Conservation (phyloP, 768 basidiomycete genomes). For the Atractiella rhizophila region DNA sequence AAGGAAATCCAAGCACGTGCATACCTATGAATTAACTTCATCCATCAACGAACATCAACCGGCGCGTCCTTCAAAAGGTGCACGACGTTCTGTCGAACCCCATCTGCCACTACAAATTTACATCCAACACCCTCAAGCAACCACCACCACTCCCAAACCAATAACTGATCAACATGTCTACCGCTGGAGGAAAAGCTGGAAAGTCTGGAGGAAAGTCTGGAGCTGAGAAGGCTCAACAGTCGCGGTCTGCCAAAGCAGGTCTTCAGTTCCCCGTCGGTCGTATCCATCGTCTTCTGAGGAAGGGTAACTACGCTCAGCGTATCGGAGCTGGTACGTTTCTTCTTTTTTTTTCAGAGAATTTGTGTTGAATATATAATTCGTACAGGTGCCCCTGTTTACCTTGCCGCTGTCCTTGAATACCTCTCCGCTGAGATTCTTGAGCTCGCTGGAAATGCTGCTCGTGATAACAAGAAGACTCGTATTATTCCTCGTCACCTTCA, state of each 20-base stretch:
- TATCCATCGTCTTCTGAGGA: slow-evolving; percentile 50
- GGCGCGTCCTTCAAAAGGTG: too few relatives aligned
- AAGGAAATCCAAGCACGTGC: too few relatives aligned
- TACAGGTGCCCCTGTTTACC: slow-evolving; percentile 30
- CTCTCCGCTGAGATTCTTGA: slow-evolving; percentile 71
- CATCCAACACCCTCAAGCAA: too few relatives aligned
- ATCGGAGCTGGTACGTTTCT: slow-evolving; percentile 63
- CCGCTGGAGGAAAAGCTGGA: too few relatives aligned
- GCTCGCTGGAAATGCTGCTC: slow-evolving; percentile 45
- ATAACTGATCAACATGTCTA: too few relatives aligned
- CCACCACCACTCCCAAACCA: too few relatives aligned
- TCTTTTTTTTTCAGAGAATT: neutral
- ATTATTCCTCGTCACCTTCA: slow-evolving; percentile 57
- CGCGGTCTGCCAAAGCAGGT: slow-evolving; percentile 36
- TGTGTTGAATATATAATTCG: neutral
- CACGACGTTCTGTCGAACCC: too few relatives aligned
- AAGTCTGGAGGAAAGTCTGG: slow-evolving; percentile 21
- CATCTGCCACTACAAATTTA: too few relatives aligned
- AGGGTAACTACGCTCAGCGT: slow-evolving; percentile 64
- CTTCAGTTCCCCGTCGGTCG: slow-evolving; percentile 53
- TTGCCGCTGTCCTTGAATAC: slow-evolving; percentile 66
- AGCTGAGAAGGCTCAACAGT: slow-evolving; percentile 32
- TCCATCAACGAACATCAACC: too few relatives aligned
- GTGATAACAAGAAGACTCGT: slow-evolving; percentile 51
- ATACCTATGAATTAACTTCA: too few relatives aligned